Evolutionary conservation across 306 rosid genomes (phyloP), one percentile per base, ranked within the genome.

Genomic region (Dalbergia cultrata): DNA sequence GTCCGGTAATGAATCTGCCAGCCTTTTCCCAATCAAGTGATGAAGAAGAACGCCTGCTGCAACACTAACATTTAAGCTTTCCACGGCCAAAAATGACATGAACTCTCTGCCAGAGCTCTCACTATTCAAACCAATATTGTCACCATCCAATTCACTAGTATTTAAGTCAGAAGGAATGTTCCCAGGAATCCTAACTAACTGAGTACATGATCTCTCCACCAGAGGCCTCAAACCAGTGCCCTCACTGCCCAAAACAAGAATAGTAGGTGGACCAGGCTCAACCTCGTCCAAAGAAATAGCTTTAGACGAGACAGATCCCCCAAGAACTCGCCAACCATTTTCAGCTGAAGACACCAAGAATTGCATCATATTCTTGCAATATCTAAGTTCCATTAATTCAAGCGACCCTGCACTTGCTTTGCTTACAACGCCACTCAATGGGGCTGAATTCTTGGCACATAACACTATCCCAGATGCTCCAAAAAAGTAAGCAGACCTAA

Each of bases 1-100:
- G 41, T 26, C 69, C 7, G 64, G 39, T 53, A 50, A 34, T 76
- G 90, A 39, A 59, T 80, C 83, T 75, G 62, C 72, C 50, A 41
- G 78, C n/a, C 61, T 80, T 80, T 81, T 86, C 61, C 98, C 96
- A 54, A 83, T 85, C 37, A 95, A 84, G 84, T 95, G 99, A 77
- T 92, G 99, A 91, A 95, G 86, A 80, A 95, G 92, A 76, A 93
- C 97, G n/a, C 99, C 99, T 39, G 98, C 91, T 63, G 98, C 99
- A 65, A 95, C 99, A 76, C 98, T 92, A 53, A 93, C 99, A 84
- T 95, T 95, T 66, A 95, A 90, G 87, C 98, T 93, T 87, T 95
- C 98, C 87, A 95, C 99, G 1, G 98, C 99, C 85, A 95, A 81
- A 86, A 90, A 92, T 3, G 93, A 91, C 75, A 69, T 86, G 70